Base-by-base conservation (phyloP, 805 yeast genomes). In the Dipodascus albidus region DNA sequence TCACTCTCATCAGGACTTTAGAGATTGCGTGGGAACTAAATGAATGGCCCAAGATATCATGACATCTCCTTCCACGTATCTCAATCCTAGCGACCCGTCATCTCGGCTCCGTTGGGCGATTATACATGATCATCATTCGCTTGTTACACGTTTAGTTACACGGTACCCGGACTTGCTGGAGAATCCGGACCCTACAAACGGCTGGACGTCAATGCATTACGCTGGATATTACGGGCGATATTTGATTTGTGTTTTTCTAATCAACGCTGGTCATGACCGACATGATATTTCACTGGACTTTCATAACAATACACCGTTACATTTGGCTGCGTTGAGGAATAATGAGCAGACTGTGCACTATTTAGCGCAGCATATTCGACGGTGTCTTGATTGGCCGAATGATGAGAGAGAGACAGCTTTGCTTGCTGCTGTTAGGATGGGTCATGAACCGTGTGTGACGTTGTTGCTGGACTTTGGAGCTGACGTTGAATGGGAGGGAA, bases 181-280 rank as follows among this genome's bases (percentile, higher is more conserved):
- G 55, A 84, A 86, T 62, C 72, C 81, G 22, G 85, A 88, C 62
- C 78, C 88, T 3, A 27, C 63, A 21, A 80, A 82, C 62, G 96
- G 96, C 1, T 87, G 96, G 96, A 75, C 85, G 15, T 82, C 85
- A 41, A 70, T 87, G 49, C 96, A 87, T 65, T 86, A 87, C 66
- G 89, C 95, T 0, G 81, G 91, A 2, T 83, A 64, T 60, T 70
- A 83, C 61, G 93, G 95, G 47, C 76, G 83, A 56, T 83, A 82
- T 60, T 75, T 83, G 53, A 74, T 86, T 14, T 83, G 89, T 65
- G 83, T 69, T 14, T 62, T 55, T 58, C 67, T 83, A 50, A 72
- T 83, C 17, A 74, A 75, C 31, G 65, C 74, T 42, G 85, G 85
- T 3, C 83, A 80, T 58, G 85, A 80, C 58, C 67, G 67, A 33